Evolutionary conservation across 352 stramenopile species (phyloP).

Genomic region (Pseudoperonospora humuli): DNA sequence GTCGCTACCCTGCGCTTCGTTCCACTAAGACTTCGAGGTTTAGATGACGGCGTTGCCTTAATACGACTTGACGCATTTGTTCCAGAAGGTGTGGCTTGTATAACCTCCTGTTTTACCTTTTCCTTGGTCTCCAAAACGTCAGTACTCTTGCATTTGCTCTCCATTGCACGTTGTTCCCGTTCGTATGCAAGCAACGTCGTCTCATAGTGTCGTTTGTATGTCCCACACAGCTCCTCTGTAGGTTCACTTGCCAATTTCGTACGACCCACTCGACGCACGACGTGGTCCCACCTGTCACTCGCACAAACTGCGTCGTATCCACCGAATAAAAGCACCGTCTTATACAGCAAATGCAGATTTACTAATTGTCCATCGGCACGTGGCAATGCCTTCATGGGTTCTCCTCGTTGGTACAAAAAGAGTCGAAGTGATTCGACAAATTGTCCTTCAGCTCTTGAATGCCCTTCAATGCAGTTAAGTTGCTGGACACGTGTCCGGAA

Average conservation of each 20-base stretch:
- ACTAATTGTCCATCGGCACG: conserved; percentile 63
- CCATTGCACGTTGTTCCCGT: conserved; percentile 20
- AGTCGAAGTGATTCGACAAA: conserved; percentile 77
- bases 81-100: conserved; percentile 10
- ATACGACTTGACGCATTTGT: conserved; percentile 1
- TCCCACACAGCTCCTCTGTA: conserved; percentile 32
- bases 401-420: conserved; percentile 70
- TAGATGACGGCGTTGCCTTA: conserved; percentile 38
- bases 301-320: conserved; percentile 43
- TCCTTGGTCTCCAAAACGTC: conserved; percentile 6
- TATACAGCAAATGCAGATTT: conserved; percentile 64
- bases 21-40: conserved; percentile 38
- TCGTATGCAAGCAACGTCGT: conserved; percentile 46
- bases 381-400: conserved; percentile 73
- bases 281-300: conserved; percentile 33
- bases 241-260: conserved; percentile 42
- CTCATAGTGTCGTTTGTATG: conserved; percentile 55
- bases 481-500: conserved; percentile 96
- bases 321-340: conserved; percentile 43
- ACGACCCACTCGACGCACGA: conserved; percentile 55
- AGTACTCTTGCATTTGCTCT: conserved; percentile 1
- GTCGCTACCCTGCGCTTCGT: conserved; percentile 23
- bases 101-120: conserved; percentile 9
- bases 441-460: conserved; percentile 67
- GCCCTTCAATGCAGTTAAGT: conserved; percentile 88